These are phyloP conservation scores for Blakeslea trispora DNA, from an alignment of 371 early-diverging fungal genomes.

Conservation along the genomic window DNA sequence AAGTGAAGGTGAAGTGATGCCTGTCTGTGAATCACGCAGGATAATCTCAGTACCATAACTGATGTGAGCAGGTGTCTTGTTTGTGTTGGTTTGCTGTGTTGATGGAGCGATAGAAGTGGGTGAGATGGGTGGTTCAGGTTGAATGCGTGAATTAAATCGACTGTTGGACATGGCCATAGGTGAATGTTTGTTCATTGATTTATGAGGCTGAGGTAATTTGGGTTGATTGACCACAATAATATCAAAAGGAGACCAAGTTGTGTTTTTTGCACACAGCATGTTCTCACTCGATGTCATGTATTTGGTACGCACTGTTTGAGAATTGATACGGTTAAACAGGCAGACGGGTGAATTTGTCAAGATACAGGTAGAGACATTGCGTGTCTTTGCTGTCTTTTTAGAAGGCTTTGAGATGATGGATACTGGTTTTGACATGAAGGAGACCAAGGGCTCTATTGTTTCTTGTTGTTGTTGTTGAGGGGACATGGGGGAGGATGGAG, in stretches of 20 bases:
- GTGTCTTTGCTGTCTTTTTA: conserved; percentile 81
- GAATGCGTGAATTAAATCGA: conserved; percentile 16
- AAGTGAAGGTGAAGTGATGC: conserved; percentile 67
- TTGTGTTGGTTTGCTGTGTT: conserved; percentile 6
- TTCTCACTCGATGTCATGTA: conserved; percentile 66
- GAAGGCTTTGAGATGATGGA: conserved; percentile 85
- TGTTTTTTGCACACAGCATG: conserved; percentile 71
- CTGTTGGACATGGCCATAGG: conserved; percentile 23
- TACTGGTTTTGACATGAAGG: conserved; percentile 71
- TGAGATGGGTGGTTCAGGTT: conserved; percentile 19
- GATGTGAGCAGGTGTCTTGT: conserved; percentile 47
- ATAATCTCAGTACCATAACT: conserved; percentile 77
- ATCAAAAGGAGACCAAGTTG: conserved; percentile 77
- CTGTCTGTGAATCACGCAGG: conserved; percentile 65
- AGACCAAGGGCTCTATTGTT: conserved; percentile 35
- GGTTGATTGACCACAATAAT: conserved; percentile 61
- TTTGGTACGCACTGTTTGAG: conserved; percentile 85
- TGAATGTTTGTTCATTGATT: conserved; percentile 11
- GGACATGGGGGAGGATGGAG: conserved; percentile 4
- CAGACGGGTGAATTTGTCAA: conserved; percentile 68
- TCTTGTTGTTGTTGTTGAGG: conserved; percentile 2
- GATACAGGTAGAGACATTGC: conserved; percentile 75
- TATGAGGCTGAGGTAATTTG: conserved; percentile 30
- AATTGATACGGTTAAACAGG: conserved; percentile 79
- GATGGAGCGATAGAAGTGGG: conserved; percentile 4